Evolutionary conservation across 1,284 basidiomycete species (phyloP).

Genomic region (Somion occarium): DNA sequence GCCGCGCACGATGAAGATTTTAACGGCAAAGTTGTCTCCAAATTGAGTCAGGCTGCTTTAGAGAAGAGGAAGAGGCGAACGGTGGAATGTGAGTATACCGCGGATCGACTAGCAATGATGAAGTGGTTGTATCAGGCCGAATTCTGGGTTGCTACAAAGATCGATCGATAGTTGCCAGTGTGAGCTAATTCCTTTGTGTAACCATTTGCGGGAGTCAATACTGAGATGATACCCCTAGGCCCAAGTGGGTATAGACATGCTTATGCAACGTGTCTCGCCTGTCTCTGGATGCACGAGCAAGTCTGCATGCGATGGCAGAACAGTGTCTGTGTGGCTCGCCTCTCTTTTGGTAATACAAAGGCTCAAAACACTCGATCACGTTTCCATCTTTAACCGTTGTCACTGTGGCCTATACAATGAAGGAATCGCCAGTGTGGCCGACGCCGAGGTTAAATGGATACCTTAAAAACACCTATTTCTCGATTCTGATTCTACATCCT

Average conservation of each 20-base stretch:
- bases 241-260: neutral
- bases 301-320: neutral
- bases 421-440: neutral
- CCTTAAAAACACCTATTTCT: neutral
- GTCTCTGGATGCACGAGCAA: neutral
- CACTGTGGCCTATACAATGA: neutral
- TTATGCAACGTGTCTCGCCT: neutral
- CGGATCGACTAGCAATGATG: constrained; percentile 60
- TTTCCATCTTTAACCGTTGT: too few relatives aligned
- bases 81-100: constrained; percentile 60
- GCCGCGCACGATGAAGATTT: neutral
- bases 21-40: neutral
- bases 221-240: neutral
- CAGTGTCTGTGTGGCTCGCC: neutral
- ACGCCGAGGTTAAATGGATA: neutral
- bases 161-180: neutral
- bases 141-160: constrained; percentile 57
- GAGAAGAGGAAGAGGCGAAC: constrained; percentile 27
- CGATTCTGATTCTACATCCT: neutral
- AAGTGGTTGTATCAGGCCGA: constrained; percentile 60
- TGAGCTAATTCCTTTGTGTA: neutral
- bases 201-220: neutral
- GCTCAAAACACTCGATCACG: too few relatives aligned
- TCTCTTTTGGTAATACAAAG: too few relatives aligned
- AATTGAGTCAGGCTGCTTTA: neutral